These are phyloP conservation scores for Aspergillus coremiiformis DNA, from an alignment of 495 filamentous ascomycete species.

Conservation along the genomic window DNA sequence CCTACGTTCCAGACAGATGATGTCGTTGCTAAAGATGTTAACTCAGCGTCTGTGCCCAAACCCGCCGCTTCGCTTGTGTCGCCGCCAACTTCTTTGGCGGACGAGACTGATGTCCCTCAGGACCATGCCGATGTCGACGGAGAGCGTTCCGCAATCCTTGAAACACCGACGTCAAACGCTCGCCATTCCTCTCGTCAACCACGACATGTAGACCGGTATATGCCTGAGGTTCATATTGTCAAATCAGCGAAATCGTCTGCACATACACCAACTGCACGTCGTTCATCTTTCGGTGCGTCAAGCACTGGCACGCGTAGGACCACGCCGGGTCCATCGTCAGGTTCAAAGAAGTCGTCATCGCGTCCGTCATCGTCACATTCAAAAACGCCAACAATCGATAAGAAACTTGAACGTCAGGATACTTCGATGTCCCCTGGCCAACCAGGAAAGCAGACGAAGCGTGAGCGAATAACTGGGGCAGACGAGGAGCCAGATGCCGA, in stretches of 20 bases:
- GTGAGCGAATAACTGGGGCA: constrained; percentile 11
- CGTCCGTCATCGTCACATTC: constrained; percentile 40
- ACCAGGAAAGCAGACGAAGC: constrained; percentile 23
- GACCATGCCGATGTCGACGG: constrained; percentile 33
- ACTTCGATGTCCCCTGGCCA: constrained; percentile 30
- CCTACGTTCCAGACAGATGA: constrained; percentile 31
- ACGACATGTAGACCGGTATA: constrained; percentile 38
- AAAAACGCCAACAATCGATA: constrained; percentile 36
- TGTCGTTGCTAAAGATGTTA: constrained; percentile 26
- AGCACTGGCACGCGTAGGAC: constrained; percentile 20
- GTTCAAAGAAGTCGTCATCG: constrained; percentile 32
- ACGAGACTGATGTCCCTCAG: constrained; percentile 37
- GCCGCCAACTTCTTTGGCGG: constrained; percentile 45
- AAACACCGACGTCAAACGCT: constrained; percentile 42
- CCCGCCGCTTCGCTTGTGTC: constrained; percentile 42
- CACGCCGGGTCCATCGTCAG: constrained; percentile 26
- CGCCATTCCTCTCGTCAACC: constrained; percentile 46
- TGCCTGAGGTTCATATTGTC: constrained; percentile 30
- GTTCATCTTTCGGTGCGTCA: constrained; percentile 16
- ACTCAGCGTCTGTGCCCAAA: constrained; percentile 26
- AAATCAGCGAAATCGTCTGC: constrained; percentile 25
- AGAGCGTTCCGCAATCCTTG: constrained; percentile 27
- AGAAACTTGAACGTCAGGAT: constrained; percentile 22
- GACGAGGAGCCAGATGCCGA: constrained; percentile 43
- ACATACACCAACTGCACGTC: constrained; percentile 16